Conservation (phyloP, 2,329 filamentous ascomycete species). For the Sporothrix luriei region DNA sequence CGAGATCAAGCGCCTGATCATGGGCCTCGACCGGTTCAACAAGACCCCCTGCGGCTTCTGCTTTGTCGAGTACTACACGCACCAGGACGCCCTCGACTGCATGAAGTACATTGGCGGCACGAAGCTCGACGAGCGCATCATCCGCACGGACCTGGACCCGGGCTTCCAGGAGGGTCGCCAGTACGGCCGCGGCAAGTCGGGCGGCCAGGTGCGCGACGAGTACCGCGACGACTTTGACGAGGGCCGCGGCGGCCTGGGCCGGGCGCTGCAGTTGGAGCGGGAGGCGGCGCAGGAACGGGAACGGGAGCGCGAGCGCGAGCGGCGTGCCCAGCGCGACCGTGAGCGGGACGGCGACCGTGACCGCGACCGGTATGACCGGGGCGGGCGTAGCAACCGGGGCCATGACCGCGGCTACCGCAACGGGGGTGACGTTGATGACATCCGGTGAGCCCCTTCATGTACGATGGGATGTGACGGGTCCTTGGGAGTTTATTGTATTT, state of each 20-base stretch:
- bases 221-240: slow-evolving; percentile 97
- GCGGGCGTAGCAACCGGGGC: background rate
- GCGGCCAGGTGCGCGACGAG: slow-evolving; percentile 95
- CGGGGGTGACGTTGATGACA: slow-evolving; percentile 57
- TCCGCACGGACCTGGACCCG: slow-evolving; percentile 91
- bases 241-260: slow-evolving; percentile 84
- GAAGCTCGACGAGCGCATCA: slow-evolving; percentile 95
- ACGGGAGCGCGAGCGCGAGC: slow-evolving; percentile 48
- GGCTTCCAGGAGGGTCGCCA: slow-evolving; percentile 95
- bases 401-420: slow-evolving; percentile 26
- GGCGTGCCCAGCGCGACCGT: slow-evolving; percentile 45
- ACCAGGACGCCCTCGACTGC: slow-evolving; percentile 94
- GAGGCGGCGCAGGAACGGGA: slow-evolving; percentile 54
- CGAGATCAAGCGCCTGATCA: slow-evolving; percentile 96
- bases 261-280: slow-evolving; percentile 66
- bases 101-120: slow-evolving; percentile 99
- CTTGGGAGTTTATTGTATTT: slow-evolving; percentile 1
- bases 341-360: slow-evolving; percentile 39
- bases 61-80: slow-evolving; percentile 99
- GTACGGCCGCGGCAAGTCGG: slow-evolving; percentile 93
- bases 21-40: slow-evolving; percentile 95
- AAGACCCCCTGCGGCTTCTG: slow-evolving; percentile 99
- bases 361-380: slow-evolving; percentile 21
- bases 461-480: background rate
- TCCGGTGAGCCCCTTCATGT: slow-evolving; percentile 47